A percentile compares a stretch with the other conserved stretches of the same genome.
Evolutionary conservation across 2,329 filamentous ascomycete species (phyloP).

Genomic region (Arachnomyces sp.): DNA sequence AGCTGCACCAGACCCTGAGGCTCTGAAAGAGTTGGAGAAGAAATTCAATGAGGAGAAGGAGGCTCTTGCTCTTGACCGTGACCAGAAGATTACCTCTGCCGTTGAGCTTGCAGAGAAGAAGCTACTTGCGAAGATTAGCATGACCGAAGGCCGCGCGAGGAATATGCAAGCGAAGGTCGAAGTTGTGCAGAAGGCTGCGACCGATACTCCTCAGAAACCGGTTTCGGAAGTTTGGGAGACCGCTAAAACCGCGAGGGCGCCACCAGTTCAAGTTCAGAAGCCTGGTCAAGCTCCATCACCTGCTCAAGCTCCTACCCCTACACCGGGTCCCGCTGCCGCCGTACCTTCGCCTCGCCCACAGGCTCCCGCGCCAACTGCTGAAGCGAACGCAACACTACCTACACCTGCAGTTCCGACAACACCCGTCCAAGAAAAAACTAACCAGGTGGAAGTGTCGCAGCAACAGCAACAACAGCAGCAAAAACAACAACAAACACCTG

Average conservation of each 20-base stretch:
- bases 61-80: conserved; percentile 38
- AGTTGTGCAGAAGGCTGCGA: conserved; percentile 70
- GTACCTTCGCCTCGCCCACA: conserved; percentile 11
- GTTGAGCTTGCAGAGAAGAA: conserved; percentile 69
- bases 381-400: conserved; percentile 11
- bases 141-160: conserved; percentile 62
- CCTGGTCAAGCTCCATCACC: conserved; percentile 17
- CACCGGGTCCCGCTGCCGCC: conserved; percentile 6
- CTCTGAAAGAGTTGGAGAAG: conserved; percentile 30
- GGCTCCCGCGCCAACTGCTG: conserved; percentile 7
- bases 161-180: conserved; percentile 61
- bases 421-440: conserved; percentile 9
- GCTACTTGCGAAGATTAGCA: conserved; percentile 64
- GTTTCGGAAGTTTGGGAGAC: conserved; percentile 81
- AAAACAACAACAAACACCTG: conserved; percentile 13
- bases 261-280: conserved; percentile 26
- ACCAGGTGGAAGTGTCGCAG: conserved; percentile 7
- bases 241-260: conserved; percentile 58
- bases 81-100: conserved; percentile 51
- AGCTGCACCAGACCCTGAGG: conserved; percentile 24
- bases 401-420: conserved; percentile 12
- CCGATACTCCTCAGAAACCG: conserved; percentile 74
- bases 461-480: conserved; percentile 15
- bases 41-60: conserved; percentile 34
- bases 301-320: conserved; percentile 8